Evolutionary conservation across 129 eudicot genomes (phyloP).

Genomic region (Heracleum sosnowskyi): DNA sequence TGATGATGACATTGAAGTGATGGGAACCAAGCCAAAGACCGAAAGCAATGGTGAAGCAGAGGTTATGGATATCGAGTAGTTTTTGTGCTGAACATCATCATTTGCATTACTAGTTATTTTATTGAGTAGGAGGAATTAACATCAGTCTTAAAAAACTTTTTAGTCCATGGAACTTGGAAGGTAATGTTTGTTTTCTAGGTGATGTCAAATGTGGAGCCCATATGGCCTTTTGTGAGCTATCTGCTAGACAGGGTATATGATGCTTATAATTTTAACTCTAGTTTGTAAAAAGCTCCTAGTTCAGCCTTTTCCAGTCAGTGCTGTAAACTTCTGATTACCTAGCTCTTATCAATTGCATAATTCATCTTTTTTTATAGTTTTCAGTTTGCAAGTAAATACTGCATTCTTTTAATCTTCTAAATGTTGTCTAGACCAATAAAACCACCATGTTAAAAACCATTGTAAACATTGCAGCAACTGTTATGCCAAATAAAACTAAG

Average conservation of each 20-base stretch:
- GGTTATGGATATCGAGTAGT: slow-evolving; percentile 48
- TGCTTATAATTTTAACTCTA: background rate
- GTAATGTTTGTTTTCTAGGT: background rate
- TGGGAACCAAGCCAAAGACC: background rate
- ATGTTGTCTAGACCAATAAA: background rate
- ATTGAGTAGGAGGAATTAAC: background rate
- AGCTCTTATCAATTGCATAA: background rate
- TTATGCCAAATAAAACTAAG: no score
- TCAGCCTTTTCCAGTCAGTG: background rate
- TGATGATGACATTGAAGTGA: slow-evolving; percentile 22
- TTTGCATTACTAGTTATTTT: background rate
- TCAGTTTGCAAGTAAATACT: background rate
- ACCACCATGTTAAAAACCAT: background rate
- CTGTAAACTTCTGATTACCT: background rate
- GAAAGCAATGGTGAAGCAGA: slow-evolving; percentile 14
- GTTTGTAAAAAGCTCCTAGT: background rate
- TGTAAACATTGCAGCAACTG: background rate
- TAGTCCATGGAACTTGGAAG: background rate
- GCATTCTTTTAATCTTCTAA: background rate
- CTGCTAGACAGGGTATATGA: background rate
- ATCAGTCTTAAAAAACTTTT: background rate
- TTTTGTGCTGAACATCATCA: background rate
- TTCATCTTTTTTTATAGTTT: background rate
- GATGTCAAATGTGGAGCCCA: background rate
- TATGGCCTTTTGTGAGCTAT: background rate